Evolutionary conservation across 768 basidiomycete genomes (phyloP), one percentile per base, ranked within the genome.

Genomic region (Collybiopsis luxurians): DNA sequence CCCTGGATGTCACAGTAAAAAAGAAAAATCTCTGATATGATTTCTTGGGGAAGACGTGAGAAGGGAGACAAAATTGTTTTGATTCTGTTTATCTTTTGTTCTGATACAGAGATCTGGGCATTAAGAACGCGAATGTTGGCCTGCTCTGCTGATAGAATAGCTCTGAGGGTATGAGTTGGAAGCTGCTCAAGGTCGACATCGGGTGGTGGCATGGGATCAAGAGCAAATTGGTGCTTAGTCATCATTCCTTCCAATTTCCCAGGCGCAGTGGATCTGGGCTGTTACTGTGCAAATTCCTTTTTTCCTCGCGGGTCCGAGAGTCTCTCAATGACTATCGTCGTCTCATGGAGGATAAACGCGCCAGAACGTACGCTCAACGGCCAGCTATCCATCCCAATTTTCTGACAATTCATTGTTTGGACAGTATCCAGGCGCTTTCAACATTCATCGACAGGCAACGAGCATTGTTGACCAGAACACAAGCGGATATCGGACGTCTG

Each of bases 401-500:
- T 1, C n/a, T 24, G 6, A 53, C 28, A 39, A 40, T 19, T 55
- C 28, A 17, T 24, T 45, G 10, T 34, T 2, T 11, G 12, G n/a
- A 47, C 21, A 55, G 54, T 45, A 28, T 55, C 13, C 34, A 47
- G 54, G 54, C 54, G 54, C 45, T 55, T 15, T 46, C 54, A 10
- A 46, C 54, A 17, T 55, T 55, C 45, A 55, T 55, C 30, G 44
- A 55, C 34, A 47, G 21, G 21, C 54, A 55, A n/a, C 27, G 36
- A 30, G 45, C 54, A 24, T 50, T 57, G 40, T 47, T 57, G 36
- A 50, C 56, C 12, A 49, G 48, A 30, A 57, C 56, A 11, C 56
- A 57, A 21, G 36, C 24, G 21, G 56, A 49, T 51, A 49, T 57
- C n/a, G 48, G 24, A 30, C 71, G 76, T 21, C 75, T 92, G 21